phyloP scores from a whole-genome alignment of 805 yeast genomes.

The Candida mattraensis region DNA sequence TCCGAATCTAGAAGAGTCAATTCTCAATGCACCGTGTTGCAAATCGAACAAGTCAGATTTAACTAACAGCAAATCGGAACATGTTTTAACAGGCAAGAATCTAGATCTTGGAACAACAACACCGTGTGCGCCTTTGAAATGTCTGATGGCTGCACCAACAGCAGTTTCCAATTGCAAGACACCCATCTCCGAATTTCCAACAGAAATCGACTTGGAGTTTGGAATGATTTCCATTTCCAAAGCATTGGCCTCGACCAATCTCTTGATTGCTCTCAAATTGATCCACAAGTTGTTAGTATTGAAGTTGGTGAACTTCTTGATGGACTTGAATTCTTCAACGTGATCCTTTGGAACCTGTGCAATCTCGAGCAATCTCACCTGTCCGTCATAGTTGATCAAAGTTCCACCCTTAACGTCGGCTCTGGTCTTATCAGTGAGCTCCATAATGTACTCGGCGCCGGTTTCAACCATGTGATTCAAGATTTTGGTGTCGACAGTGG shows the following conservation, averaged over 20 bases:
- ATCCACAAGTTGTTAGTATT: conserved; percentile 99
- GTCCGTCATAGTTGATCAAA: conserved; percentile 91
- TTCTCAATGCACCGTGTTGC: conserved; percentile 85
- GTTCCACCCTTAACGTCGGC: conserved; percentile 99
- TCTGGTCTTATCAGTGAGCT: conserved; percentile 96
- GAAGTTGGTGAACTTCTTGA: conserved; percentile 96
- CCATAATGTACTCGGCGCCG: conserved; percentile 95
- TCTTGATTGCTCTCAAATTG: conserved; percentile 89
- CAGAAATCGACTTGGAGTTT: conserved; percentile 78
- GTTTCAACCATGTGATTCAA: conserved; percentile 91
- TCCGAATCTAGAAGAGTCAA: conserved; percentile 84
- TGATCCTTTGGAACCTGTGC: conserved; percentile 99
- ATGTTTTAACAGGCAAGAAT: conserved; percentile 97
- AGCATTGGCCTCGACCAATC: conserved; percentile 79
- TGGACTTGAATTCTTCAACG: conserved; percentile 95
- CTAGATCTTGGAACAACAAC: conserved; percentile 98
- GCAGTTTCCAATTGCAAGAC: conserved; percentile 98
- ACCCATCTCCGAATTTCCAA: conserved; percentile 74
- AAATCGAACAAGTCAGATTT: conserved; percentile 91
- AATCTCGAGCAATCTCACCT: conserved; percentile 90
- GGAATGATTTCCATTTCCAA: conserved; percentile 94
- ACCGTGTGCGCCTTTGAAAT: conserved; percentile 93
- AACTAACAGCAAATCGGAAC: conserved; percentile 90
- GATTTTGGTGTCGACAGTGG: conserved; percentile 91
- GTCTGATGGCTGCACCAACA: conserved; percentile 98